Conservation (phyloP, 2,329 filamentous ascomycete genomes). For the Fusarium sp. region DNA sequence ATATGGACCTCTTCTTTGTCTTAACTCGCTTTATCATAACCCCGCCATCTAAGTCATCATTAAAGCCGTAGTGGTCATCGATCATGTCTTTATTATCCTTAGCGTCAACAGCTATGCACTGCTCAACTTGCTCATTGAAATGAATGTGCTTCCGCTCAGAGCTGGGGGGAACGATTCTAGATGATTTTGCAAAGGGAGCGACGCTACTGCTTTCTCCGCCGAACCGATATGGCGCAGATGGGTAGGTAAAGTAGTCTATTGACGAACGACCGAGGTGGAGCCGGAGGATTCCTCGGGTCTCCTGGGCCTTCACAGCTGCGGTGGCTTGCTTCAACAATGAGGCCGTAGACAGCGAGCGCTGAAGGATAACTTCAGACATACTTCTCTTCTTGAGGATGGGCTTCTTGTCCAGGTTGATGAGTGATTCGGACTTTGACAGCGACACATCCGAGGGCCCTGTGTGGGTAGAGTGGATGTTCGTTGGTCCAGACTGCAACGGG, state of each 20-base stretch:
- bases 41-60: constrained; percentile 79
- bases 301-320: constrained; percentile 84
- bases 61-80: constrained; percentile 63
- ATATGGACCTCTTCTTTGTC: constrained; percentile 65
- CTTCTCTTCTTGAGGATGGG: constrained; percentile 96
- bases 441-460: constrained; percentile 50
- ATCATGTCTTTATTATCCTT: constrained; percentile 81
- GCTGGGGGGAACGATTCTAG: constrained; percentile 71
- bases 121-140: constrained; percentile 94
- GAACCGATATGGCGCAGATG: constrained; percentile 69
- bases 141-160: constrained; percentile 85
- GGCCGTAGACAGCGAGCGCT: constrained; percentile 86
- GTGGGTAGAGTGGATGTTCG: constrained; percentile 61
- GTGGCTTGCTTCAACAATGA: constrained; percentile 93
- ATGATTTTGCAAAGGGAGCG: constrained; percentile 74
- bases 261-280: constrained; percentile 70
- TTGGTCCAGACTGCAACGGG: constrained; percentile 80
- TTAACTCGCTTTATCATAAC: constrained; percentile 82
- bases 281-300: constrained; percentile 65
- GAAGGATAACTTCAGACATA: constrained; percentile 94
- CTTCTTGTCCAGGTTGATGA: constrained; percentile 76
- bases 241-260: constrained; percentile 75
- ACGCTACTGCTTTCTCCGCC: constrained; percentile 72
- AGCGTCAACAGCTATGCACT: constrained; percentile 92
- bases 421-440: constrained; percentile 69